Base-by-base conservation (phyloP, 2,329 filamentous ascomycete genomes). In the Talaromyces pinophilus region DNA sequence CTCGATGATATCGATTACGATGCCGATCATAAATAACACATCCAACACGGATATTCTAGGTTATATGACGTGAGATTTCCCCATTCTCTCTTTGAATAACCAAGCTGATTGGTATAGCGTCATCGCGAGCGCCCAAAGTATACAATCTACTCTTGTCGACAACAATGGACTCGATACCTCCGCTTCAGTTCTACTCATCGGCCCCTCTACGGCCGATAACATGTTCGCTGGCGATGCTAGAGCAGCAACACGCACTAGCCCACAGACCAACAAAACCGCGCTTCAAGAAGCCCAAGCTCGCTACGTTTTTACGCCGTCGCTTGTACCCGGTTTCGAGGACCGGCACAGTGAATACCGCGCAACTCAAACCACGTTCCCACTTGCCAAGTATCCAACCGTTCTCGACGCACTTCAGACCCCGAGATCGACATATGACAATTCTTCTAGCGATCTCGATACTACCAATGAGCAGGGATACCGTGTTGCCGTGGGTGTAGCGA, bases 401-500 rank as follows among this genome's bases (percentile, higher is more conserved):
- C 78, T 88, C 15, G 77, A 84, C 30, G 87, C 86, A 0, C 89
- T 92, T 70, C 84, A 85, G 1, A 71, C 80, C 7, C 76, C 82
- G 6, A 85, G 84, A 67, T 67, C 71, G 6, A 68, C 72, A 1
- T 79, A 85, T 17, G 91, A 91, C 73, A 91, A 91, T 70, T 88
- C 91, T 3, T 90, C 89, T 17, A 88, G 88, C 68, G 75, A 85
- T 1, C 82, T 96, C 15, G 86, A 87, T 5, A 90, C 91, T 0
- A 82, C 76, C 8, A 96, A 97, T 70, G 92, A 97, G 72, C 83
- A 92, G 69, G 85, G 85, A 0, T 76, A 84, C 10, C 75, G 79
- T 3, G 92, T 97, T 1, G 90, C 92, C 11, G 89, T 93, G n/a
- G 93, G 93, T 25, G 94, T 88, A 72, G 91, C 92, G 7, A 83